phyloP scores from a whole-genome alignment of 139 green algal species.

The Chara braunii region DNA sequence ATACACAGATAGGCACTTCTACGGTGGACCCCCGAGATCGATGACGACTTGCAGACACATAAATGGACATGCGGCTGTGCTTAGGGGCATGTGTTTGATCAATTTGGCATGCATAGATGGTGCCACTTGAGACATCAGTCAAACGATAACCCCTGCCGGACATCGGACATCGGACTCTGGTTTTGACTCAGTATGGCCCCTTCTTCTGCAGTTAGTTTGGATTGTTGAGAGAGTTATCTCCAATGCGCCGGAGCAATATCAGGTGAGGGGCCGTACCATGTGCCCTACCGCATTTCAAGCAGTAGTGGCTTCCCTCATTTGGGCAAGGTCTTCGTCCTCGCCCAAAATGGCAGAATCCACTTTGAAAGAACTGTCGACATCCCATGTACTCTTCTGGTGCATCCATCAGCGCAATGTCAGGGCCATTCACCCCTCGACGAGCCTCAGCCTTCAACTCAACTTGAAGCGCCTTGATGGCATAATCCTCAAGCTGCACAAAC shows the following conservation, averaged over 20 bases:
- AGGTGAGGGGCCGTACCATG: slow-evolving; percentile 35
- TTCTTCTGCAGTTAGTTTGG: too few relatives aligned
- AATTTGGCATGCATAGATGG: too few relatives aligned
- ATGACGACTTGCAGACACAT: too few relatives aligned
- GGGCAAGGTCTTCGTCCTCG: slow-evolving; percentile 29
- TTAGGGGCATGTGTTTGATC: too few relatives aligned
- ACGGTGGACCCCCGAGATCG: too few relatives aligned
- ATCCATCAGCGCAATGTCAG: slow-evolving; percentile 21
- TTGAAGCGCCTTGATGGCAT: slow-evolving; percentile 25
- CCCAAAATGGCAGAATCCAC: slow-evolving; percentile 31
- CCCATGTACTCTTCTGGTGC: slow-evolving; percentile 35
- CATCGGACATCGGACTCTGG: too few relatives aligned
- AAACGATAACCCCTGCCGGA: too few relatives aligned
- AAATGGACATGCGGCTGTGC: too few relatives aligned
- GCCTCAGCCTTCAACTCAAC: slow-evolving; percentile 34
- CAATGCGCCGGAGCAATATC: slow-evolving; percentile 20
- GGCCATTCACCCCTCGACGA: not conserved
- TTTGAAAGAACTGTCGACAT: slow-evolving; percentile 40
- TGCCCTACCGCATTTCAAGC: slow-evolving; percentile 20
- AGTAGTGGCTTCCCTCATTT: slow-evolving; percentile 37
- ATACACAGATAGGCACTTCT: too few relatives aligned
- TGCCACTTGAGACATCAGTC: too few relatives aligned
- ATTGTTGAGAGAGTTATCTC: slow-evolving; percentile 26
- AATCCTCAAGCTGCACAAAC: slow-evolving; percentile 38
- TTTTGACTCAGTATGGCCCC: too few relatives aligned